These are phyloP conservation scores for Zymoseptoria pseudotritici DNA, from an alignment of 2,329 filamentous ascomycete genomes.

Conservation along the genomic window DNA sequence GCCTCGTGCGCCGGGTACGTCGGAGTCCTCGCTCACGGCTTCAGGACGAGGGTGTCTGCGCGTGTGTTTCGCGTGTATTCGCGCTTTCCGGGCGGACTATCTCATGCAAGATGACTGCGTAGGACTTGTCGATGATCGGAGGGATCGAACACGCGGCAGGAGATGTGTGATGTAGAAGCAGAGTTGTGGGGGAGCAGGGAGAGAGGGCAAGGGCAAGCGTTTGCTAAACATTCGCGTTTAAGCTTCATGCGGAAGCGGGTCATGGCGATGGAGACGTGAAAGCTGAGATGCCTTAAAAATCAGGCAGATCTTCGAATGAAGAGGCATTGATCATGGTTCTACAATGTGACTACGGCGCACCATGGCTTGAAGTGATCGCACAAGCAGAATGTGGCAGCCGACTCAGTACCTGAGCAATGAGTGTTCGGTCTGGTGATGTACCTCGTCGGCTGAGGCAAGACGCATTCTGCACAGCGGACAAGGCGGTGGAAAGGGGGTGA, in stretches of 20 bases:
- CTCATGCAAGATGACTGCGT: conserved; percentile 2
- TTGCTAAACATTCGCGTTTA: neutral
- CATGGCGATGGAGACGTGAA: too few relatives aligned
- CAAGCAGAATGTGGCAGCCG: too few relatives aligned
- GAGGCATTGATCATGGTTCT: too few relatives aligned
- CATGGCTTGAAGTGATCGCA: too few relatives aligned
- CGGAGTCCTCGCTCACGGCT: neutral
- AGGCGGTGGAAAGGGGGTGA: too few relatives aligned
- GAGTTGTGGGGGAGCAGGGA: neutral
- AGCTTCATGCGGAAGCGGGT: neutral
- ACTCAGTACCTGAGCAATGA: too few relatives aligned
- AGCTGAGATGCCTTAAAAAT: too few relatives aligned
- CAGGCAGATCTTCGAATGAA: too few relatives aligned
- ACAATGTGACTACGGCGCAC: too few relatives aligned
- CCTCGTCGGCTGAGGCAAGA: too few relatives aligned
- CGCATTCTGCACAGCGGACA: too few relatives aligned
- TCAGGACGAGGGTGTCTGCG: conserved; percentile 4
- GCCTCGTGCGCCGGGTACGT: conserved; percentile 1
- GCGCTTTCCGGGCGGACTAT: neutral
- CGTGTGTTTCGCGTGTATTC: conserved; percentile 3
- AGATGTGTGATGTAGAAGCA: conserved; percentile 3
- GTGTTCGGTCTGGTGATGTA: too few relatives aligned
- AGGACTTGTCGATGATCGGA: conserved; percentile 3
- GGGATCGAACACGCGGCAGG: neutral
- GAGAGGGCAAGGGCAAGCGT: neutral